Evolutionary conservation across 1,284 basidiomycete genomes (phyloP).

Genomic region (Coniophora puteana): DNA sequence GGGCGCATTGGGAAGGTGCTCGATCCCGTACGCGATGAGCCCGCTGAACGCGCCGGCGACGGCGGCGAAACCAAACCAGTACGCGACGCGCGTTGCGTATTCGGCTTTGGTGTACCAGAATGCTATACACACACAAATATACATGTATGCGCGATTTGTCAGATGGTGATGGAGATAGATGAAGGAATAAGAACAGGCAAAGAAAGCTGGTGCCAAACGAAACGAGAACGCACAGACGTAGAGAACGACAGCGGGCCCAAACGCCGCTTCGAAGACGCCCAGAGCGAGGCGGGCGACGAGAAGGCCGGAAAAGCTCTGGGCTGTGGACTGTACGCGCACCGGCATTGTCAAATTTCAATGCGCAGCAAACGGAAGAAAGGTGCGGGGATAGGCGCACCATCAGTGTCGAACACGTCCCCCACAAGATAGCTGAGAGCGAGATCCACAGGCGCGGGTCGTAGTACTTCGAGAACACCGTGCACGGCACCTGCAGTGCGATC

Average conservation of each 20-base stretch:
- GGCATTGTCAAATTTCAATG: background rate
- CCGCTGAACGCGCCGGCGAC: conserved; percentile 79
- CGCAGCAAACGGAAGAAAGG: background rate
- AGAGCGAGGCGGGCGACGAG: conserved; percentile 57
- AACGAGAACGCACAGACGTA: too few relatives aligned
- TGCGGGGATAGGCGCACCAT: conserved; percentile 43
- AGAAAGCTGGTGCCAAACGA: too few relatives aligned
- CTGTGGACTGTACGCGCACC: conserved; percentile 42
- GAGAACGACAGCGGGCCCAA: conserved; percentile 28
- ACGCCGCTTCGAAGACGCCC: conserved; percentile 71
- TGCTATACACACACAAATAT: too few relatives aligned
- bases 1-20: conserved; percentile 48
- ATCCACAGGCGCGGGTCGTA: conserved; percentile 66
- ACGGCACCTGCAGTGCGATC: conserved; percentile 72
- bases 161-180: too few relatives aligned
- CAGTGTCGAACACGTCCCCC: conserved; percentile 66
- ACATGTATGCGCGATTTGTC: background rate
- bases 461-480: conserved; percentile 61
- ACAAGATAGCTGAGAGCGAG: conserved; percentile 60
- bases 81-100: conserved; percentile 68
- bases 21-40: conserved; percentile 68
- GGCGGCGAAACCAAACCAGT: conserved; percentile 79
- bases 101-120: conserved; percentile 75
- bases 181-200: too few relatives aligned
- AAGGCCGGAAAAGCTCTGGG: conserved; percentile 54